Evolutionary conservation across 2,329 filamentous ascomycete genomes (phyloP), one percentile per base, ranked within the genome.

Genomic region (Cladobotryum protrusum): DNA sequence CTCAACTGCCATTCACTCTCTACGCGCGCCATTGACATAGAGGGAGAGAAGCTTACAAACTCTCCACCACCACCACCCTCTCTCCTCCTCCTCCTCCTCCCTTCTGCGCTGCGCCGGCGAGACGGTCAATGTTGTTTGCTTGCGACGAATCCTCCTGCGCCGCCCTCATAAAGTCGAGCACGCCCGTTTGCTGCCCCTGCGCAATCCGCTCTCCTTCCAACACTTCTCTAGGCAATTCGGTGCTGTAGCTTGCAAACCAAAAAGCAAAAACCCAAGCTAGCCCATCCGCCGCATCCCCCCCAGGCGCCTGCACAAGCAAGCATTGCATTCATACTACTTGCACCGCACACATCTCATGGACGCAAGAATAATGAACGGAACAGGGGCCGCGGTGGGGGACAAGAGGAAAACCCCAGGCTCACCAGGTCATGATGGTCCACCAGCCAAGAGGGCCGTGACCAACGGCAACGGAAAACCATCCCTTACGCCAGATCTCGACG

Each of bases 321-420:
- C n/a, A n/a, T n/a, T n/a, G n/a, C n/a, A n/a, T n/a, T n/a, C n/a
- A n/a, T n/a, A n/a, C n/a, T n/a, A n/a, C n/a, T n/a, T n/a, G n/a
- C n/a, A n/a, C n/a, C n/a, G n/a, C n/a, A n/a, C 7, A 29, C 24
- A 29, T 29, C 6, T n/a, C 24, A 8, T 4, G 24, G 6, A 29
- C 24, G 24, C 24, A 29, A 8, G 11, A 29, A 29, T 29, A 52
- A 77, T 78, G 74, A 75, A 75, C 57, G 70, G 70, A 48, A 62
- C 63, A 52, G 59, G 68, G 36, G 63, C 68, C 54, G 70, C 72
- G 62, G 63, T 68, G 54, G 71, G 73, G 63, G 66, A 68, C 53
- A 80, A 80, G 69, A 74, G 77, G 61, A 80, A 79, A 63, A 74
- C 72, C 29, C 68, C 72, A 34, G 68, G 69, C 53, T 65, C 72